Evolutionary conservation across 805 yeast genomes (phyloP).

Genomic region (Saturnispora zaruensis): DNA sequence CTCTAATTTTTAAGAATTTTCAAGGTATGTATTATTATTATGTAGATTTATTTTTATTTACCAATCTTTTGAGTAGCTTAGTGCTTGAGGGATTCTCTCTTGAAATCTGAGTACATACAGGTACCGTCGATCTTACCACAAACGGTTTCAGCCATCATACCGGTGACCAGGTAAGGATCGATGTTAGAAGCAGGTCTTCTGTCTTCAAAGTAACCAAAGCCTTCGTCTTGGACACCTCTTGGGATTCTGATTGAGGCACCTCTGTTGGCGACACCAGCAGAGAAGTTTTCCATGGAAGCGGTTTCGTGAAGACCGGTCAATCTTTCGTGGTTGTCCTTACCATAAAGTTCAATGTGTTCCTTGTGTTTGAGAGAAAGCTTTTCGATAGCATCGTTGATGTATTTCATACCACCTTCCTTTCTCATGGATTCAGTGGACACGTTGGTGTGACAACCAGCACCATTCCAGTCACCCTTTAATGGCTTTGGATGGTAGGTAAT

Average conservation of each 20-base stretch:
- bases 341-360: conserved; percentile 93
- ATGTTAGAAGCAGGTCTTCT: conserved; percentile 99
- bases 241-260: conserved; percentile 99
- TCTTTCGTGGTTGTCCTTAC: conserved; percentile 91
- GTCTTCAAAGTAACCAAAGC: conserved; percentile 97
- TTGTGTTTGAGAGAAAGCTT: conserved; percentile 92
- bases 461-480: conserved; percentile 98
- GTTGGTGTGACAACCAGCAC: conserved; percentile 99
- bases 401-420: conserved; percentile 90
- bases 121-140: conserved; percentile 93
- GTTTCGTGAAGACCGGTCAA: conserved; percentile 98
- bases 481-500: conserved; percentile 99
- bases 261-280: conserved; percentile 98
- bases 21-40: neutral
- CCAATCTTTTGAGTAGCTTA: neutral
- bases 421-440: conserved; percentile 92
- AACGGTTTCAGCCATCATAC: conserved; percentile 95
- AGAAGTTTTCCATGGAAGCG: conserved; percentile 83
- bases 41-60: neutral
- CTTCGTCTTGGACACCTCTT: conserved; percentile 96
- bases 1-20: neutral
- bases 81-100: conserved; percentile 49
- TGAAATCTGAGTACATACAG: conserved; percentile 85
- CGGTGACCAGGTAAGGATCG: conserved; percentile 97
- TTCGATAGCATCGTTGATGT: conserved; percentile 85